These are phyloP conservation scores for Kitagawia praeruptora DNA, from an alignment of 129 eudicot species.

Conservation along the genomic window DNA sequence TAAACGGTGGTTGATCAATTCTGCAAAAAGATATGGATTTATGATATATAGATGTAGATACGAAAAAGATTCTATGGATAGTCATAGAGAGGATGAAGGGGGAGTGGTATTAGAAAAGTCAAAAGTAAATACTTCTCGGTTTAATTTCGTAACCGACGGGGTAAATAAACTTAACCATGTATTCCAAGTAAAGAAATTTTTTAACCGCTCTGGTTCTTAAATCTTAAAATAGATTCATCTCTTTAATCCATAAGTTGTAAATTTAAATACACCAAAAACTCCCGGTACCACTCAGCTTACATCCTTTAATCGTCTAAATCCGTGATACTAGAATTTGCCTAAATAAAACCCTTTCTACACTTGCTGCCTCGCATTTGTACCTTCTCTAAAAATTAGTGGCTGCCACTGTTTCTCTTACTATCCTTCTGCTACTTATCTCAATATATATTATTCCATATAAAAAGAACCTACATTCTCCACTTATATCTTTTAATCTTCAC, in stretches of 20 bases:
- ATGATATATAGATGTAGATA: neutral
- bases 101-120: neutral
- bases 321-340: neutral
- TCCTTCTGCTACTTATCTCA: neutral
- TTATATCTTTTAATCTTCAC: too few species aligned
- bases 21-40: neutral
- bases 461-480: neutral
- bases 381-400: neutral
- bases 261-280: neutral
- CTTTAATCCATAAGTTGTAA: neutral
- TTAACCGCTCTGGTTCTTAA: neutral
- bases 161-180: neutral
- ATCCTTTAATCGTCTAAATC: neutral
- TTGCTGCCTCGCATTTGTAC: neutral
- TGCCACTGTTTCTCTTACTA: neutral
- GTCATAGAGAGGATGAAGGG: neutral
- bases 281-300: too few species aligned
- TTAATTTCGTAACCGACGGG: neutral
- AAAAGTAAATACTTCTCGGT: neutral
- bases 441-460: too few species aligned
- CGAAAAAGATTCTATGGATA: neutral
- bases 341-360: neutral
- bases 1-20: neutral
- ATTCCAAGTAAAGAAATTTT: neutral
- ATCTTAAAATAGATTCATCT: neutral